Evolutionary conservation across 1,284 basidiomycete species (phyloP), one percentile per base, ranked within the genome.

Genomic region (Neonothopanus nambi): DNA sequence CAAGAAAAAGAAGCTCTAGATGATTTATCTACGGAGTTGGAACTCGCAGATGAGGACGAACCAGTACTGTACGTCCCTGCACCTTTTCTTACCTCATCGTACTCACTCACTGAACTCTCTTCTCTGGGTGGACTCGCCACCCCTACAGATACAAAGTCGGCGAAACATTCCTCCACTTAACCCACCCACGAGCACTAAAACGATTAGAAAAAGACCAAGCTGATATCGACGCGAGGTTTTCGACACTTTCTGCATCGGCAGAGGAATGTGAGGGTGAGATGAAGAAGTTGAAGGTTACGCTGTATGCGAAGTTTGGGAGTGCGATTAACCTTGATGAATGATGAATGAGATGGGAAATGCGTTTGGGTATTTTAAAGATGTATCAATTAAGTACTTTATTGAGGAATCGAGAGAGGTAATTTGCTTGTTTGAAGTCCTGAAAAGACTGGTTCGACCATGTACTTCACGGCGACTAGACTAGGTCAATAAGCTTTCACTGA

Each of bases 1-100:
- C 85, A 91, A 77, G 93, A 96, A 70, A 95, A 95, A 68, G 95
- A 98, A 63, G 89, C 92, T 6, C 80, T 97, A 12, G 94, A 97
- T 60, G 93, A 97, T 65, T 78, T 98, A 23, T 74, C 82, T 2
- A 91, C 85, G 56, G 93, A 98, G 65, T 78, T 98, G 15, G 94
- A 98, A 68, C 82, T 98, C 15, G 85, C 87, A 1, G 93, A 97
- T 59, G 92, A 95, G 61, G 85, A 92, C 56, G 79, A 91, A 56
- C 76, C 77, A 1, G 82, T 96, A 5, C 67, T 94, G 87, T 93
- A 65, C 54, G 86, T 63, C 18, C 38, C 13, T 48, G 26, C 24
- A 47, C 3, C 42, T 43, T 20, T 51, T 17, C 45, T 21, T 38
- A 26, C 39, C 21, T 18, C 13, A 42, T n/a, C n/a, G n/a, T n/a